Evolutionary conservation across 306 rosid species (phyloP).

Genomic region (Castanospermum australe): DNA sequence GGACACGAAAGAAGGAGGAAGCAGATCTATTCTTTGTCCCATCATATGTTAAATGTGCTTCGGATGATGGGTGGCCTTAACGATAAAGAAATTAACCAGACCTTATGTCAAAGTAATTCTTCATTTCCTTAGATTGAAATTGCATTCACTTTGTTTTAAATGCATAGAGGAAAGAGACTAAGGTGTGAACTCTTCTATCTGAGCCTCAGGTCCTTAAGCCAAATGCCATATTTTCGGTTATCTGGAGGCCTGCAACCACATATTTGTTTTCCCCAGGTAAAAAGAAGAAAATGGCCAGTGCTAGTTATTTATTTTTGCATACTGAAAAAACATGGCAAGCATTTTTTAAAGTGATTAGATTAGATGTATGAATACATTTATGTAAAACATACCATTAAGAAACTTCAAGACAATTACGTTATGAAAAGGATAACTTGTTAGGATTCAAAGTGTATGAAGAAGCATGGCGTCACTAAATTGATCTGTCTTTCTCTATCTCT

Average conservation of each 20-base stretch:
- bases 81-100: conserved; percentile 79
- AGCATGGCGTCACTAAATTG: background rate
- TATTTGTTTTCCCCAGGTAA: conserved; percentile 95
- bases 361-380: background rate
- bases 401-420: background rate
- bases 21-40: conserved; percentile 96
- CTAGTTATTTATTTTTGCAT: background rate
- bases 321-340: background rate
- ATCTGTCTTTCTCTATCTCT: background rate
- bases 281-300: background rate
- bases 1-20: conserved; percentile 80
- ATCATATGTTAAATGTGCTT: conserved; percentile 73
- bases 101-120: conserved; percentile 66
- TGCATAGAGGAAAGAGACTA: conserved; percentile 11
- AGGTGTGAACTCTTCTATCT: background rate
- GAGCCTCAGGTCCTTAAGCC: conserved; percentile 67
- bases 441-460: background rate
- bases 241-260: conserved; percentile 95
- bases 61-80: conserved; percentile 90
- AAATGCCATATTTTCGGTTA: conserved; percentile 91
- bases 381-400: background rate
- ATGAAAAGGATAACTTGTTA: background rate
- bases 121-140: conserved; percentile 6
- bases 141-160: background rate
- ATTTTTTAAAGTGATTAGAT: background rate